Percentiles rank a stretch among this genome's conserved stretches.
Evolutionary conservation across 441 rosid genomes (phyloP).

Genomic region (Geranium incanum): DNA sequence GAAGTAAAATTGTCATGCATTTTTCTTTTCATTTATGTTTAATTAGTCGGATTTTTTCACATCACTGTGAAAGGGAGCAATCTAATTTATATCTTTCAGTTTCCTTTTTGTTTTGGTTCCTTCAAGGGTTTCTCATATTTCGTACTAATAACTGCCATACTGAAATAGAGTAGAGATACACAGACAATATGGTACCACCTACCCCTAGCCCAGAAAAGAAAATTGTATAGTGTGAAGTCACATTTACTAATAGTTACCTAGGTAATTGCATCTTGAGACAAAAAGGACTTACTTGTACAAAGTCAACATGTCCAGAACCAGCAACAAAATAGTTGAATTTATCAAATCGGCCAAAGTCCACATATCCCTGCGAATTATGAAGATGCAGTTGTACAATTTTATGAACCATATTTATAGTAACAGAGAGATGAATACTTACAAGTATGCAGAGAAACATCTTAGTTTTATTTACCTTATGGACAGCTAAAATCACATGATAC

Average conservation of each 20-base stretch:
- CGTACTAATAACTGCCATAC: not conserved
- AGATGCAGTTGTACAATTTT: not conserved
- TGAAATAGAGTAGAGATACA: not conserved
- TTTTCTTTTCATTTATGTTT: not conserved
- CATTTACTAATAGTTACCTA: conserved; percentile 4
- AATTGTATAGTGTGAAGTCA: not conserved
- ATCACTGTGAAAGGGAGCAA: not conserved
- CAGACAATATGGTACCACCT: not conserved
- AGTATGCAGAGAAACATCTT: not conserved
- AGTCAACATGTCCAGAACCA: conserved; percentile 51
- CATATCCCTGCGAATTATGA: conserved; percentile 62
- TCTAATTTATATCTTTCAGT: not conserved
- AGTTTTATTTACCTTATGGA: not conserved
- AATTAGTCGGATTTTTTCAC: not conserved
- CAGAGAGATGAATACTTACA: not conserved
- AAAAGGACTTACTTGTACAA: conserved; percentile 56
- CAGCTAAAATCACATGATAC: not conserved
- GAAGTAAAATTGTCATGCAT: not conserved
- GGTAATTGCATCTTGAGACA: conserved; percentile 9
- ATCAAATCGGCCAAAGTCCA: conserved; percentile 69
- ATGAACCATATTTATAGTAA: not conserved
- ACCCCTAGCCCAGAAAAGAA: not conserved
- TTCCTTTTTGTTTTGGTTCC: not conserved
- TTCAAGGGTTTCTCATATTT: conserved; percentile 7
- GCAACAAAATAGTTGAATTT: conserved; percentile 52